Conservation (phyloP, 208 protist genomes). For the Trypanosoma scelopori region DNA sequence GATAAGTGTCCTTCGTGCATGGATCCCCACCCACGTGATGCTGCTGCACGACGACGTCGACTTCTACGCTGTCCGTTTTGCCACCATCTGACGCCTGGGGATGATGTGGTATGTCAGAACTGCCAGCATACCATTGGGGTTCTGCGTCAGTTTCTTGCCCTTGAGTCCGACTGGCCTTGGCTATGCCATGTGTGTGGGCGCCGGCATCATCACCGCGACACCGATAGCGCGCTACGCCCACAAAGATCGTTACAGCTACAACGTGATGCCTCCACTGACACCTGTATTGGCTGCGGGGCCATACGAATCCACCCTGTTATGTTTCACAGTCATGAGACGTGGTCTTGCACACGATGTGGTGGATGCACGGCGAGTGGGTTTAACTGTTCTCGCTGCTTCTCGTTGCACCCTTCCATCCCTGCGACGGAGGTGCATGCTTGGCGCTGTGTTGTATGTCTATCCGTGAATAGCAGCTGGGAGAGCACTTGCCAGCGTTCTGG, state of each 20-base stretch:
- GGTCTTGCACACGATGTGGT: slow-evolving; percentile 11
- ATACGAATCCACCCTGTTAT: slow-evolving; percentile 27
- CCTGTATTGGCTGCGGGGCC: slow-evolving; percentile 39
- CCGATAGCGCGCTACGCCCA: slow-evolving; percentile 37
- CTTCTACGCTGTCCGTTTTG: slow-evolving; percentile 27
- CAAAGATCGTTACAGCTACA: slow-evolving; percentile 31
- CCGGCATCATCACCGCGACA: slow-evolving; percentile 41
- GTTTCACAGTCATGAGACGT: slow-evolving; percentile 42
- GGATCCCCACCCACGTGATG: slow-evolving; percentile 42
- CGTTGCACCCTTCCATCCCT: slow-evolving; percentile 41
- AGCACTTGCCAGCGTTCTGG: slow-evolving; percentile 31
- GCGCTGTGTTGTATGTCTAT: slow-evolving; percentile 40
- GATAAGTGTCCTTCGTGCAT: slow-evolving; percentile 17
- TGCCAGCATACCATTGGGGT: slow-evolving; percentile 7
- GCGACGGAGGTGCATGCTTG: slow-evolving; percentile 38
- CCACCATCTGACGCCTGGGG: slow-evolving; percentile 3
- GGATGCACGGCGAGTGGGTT: slow-evolving; percentile 18
- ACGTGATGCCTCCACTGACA: slow-evolving; percentile 13
- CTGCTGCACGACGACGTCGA: slow-evolving; percentile 30
- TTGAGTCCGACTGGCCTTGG: slow-evolving; percentile 42
- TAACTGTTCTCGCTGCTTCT: slow-evolving; percentile 39
- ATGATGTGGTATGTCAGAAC: slow-evolving; percentile 9
- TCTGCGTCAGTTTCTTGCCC: slow-evolving; percentile 19
- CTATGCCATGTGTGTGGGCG: slow-evolving; percentile 22
- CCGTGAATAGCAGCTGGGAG: slow-evolving; percentile 42